Evolutionary conservation across 192 early-diverging fungal genomes (phyloP), one percentile per base, ranked within the genome.

Genomic region (Globomyces pollinis-pini): DNA sequence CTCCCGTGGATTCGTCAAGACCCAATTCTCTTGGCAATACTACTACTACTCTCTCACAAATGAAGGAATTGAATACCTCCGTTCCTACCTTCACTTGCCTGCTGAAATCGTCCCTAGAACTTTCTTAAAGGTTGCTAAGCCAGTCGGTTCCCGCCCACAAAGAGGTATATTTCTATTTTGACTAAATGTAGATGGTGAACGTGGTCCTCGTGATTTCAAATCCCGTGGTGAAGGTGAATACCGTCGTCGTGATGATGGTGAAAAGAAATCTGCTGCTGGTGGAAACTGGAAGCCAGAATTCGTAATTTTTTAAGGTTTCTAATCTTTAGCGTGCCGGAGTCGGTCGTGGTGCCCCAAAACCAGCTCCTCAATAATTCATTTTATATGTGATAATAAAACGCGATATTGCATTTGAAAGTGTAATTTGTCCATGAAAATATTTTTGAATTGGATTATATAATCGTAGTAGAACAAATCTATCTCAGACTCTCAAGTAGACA

Each of bases 21-120:
- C 88, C 62, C 88, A 88, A 69, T 99, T 99, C 88, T 96, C 93
- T 73, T 99, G 96, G 96, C 94, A 96, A 74, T 91, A 92, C 83
- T 99, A 94, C 86, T 99, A 99, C 90, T 99, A 99, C 79, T 91
- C 86, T 76, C 84, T 99, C 69, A 99, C 94, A 73, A 85, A 93
- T 69, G 89, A 91, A 78, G 96, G 96, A 75, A 94, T 97, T 62
- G 91, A 88, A 71, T 96, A 94, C 82, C 82, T 98, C 62, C 89
- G 95, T 71, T 87, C 91, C 66, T 84, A 86, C 87, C 86, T 99
- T 59, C 89, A 96, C 88, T 81, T 99, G 60, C 96, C 96, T 65
- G 77, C 84, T 63, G 96, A 96, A 75, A 92, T 99, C 68, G 88
- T 97, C 63, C 96, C 96, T 65, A 81, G 89, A 67, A 94, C 96